phyloP scores from a whole-genome alignment of 495 filamentous ascomycete species.

The Hypoxylon cercidicola region DNA sequence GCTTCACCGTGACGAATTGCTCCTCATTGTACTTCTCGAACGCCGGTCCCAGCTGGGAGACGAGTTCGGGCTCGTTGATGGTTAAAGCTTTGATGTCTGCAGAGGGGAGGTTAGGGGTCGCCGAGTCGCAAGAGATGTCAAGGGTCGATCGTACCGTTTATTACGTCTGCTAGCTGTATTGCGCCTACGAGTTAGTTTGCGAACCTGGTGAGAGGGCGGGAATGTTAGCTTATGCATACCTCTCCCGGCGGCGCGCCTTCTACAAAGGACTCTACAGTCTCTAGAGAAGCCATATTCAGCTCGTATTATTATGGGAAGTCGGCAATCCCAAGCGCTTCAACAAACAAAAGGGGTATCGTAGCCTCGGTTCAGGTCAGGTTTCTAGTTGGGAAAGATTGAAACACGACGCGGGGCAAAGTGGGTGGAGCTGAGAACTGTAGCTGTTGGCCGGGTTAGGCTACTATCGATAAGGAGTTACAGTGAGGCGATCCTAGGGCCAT shows the following conservation, averaged over 20 bases:
- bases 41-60: conserved; percentile 78
- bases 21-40: conserved; percentile 97
- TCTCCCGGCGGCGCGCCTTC: conserved; percentile 96
- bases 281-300: conserved; percentile 56
- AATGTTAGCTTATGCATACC: conserved; percentile 63
- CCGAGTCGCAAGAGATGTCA: not conserved
- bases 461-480: too few species aligned
- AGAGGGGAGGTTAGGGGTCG: conserved; percentile 11
- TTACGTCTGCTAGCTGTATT: conserved; percentile 83
- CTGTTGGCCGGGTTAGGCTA: too few species aligned
- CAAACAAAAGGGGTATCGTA: too few species aligned
- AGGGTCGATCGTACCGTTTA: conserved; percentile 71
- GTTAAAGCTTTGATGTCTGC: conserved; percentile 91
- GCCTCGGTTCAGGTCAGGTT: too few species aligned
- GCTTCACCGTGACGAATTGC: conserved; percentile 87
- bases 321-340: too few species aligned
- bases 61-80: conserved; percentile 71
- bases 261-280: conserved; percentile 85
- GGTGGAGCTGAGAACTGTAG: not conserved
- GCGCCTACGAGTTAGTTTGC: conserved; percentile 23
- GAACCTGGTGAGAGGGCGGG: conserved; percentile 10
- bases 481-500: not conserved
- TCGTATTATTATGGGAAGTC: not conserved
- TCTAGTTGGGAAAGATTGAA: not conserved
- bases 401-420: conserved; percentile 25